Conservation (phyloP, 2,329 filamentous ascomycete species). For the Xylariales sp. region DNA sequence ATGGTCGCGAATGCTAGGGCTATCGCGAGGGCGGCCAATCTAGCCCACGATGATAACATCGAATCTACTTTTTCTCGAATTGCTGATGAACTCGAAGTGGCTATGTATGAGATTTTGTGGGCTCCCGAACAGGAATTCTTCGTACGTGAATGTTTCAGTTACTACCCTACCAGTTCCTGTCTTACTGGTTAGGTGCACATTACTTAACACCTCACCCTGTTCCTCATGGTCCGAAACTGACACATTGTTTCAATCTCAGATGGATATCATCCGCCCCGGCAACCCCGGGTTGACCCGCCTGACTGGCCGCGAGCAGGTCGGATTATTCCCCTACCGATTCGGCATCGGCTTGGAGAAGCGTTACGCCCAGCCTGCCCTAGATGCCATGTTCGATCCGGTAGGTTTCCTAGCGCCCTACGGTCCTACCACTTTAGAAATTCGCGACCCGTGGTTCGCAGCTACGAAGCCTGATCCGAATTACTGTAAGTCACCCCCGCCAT, state of each 20-base stretch:
- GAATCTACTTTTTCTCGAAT: slow-evolving; percentile 50
- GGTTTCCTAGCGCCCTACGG: slow-evolving; percentile 55
- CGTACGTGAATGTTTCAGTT: slow-evolving; percentile 38
- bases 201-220: not conserved
- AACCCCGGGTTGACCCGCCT: slow-evolving; percentile 53
- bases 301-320: slow-evolving; percentile 55
- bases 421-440: slow-evolving; percentile 57
- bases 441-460: slow-evolving; percentile 54
- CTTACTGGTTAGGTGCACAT: not conserved
- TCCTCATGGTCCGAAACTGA: slow-evolving; percentile 9
- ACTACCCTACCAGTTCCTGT: not conserved
- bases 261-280: slow-evolving; percentile 50
- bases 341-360: slow-evolving; percentile 51
- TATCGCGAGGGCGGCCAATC: slow-evolving; percentile 52
- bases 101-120: slow-evolving; percentile 54
- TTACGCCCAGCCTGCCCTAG: slow-evolving; percentile 49
- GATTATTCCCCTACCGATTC: slow-evolving; percentile 57
- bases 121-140: slow-evolving; percentile 54
- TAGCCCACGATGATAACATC: slow-evolving; percentile 49
- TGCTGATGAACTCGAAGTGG: slow-evolving; percentile 51
- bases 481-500: slow-evolving; percentile 38
- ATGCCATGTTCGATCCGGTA: slow-evolving; percentile 51
- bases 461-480: slow-evolving; percentile 47
- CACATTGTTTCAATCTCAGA: slow-evolving; percentile 24
- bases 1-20: slow-evolving; percentile 57